Percentiles rank a stretch among this genome's conserved stretches.
These are phyloP conservation scores for Schizopora paradoxa DNA, from an alignment of 1,284 basidiomycete species.

Conservation along the genomic window DNA sequence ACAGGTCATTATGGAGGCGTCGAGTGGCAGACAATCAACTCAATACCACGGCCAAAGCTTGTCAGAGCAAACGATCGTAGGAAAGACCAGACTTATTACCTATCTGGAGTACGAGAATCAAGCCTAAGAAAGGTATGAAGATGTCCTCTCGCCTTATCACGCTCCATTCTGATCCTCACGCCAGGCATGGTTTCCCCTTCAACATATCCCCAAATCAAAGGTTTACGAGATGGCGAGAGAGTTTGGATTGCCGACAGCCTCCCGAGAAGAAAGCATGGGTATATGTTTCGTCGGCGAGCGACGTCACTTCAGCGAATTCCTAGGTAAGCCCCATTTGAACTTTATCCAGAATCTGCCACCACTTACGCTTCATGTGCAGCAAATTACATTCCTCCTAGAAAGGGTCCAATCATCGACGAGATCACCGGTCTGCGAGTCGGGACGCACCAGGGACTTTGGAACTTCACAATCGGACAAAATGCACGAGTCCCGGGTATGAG, in stretches of 20 bases:
- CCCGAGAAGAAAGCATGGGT: constrained; percentile 87
- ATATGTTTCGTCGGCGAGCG: constrained; percentile 94
- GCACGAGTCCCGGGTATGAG: constrained; percentile 63
- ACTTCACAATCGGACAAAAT: constrained; percentile 83
- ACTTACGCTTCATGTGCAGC: constrained; percentile 38
- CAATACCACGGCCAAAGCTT: constrained; percentile 50
- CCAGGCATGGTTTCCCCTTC: constrained; percentile 78
- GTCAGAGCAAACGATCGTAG: constrained; percentile 55
- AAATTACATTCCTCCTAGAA: constrained; percentile 67
- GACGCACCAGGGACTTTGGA: constrained; percentile 76
- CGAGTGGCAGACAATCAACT: constrained; percentile 35
- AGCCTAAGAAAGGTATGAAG: constrained; percentile 41
- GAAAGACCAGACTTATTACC: constrained; percentile 95
- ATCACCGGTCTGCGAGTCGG: constrained; percentile 51
- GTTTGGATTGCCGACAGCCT: constrained; percentile 70
- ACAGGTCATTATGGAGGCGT: constrained; percentile 89
- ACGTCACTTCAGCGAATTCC: constrained; percentile 66
- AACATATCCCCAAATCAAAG: constrained; percentile 56
- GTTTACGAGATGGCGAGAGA: constrained; percentile 76
- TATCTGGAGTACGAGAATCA: constrained; percentile 69
- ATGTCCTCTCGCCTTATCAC: not conserved
- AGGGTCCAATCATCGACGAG: constrained; percentile 64
- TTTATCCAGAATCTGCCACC: not conserved
- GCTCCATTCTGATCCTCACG: constrained; percentile 13
- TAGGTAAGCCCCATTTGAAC: constrained; percentile 44